Percentiles rank a stretch among this genome's conserved stretches.
Conservation (phyloP, 148 eudicot species). For the Rhododendron mucronatum region DNA sequence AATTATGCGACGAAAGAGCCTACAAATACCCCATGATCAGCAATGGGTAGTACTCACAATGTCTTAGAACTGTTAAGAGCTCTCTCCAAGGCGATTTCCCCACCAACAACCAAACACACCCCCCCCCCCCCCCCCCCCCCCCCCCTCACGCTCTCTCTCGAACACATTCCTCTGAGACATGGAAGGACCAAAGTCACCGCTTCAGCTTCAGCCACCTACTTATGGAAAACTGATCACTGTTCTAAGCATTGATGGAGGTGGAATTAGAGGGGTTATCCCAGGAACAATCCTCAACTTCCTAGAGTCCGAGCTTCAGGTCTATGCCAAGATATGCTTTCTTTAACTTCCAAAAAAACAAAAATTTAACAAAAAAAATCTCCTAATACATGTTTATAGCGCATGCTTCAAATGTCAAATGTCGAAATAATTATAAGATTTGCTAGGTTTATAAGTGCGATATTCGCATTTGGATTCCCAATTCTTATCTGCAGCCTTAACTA, state of each 20-base stretch:
- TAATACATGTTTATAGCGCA: no score
- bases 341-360: background rate
- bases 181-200: background rate
- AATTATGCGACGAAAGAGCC: no score
- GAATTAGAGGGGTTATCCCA: slow-evolving; percentile 22
- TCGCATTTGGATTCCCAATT: background rate
- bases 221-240: slow-evolving; percentile 17
- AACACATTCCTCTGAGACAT: background rate
- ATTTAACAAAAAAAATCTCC: no score
- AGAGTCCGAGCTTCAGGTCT: slow-evolving; percentile 21
- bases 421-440: background rate
- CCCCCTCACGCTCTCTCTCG: no score
- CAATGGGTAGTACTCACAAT: no score
- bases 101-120: no score
- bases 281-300: slow-evolving; percentile 13
- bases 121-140: no score
- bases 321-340: background rate
- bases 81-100: no score
- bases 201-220: slow-evolving; percentile 16
- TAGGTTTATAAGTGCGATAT: background rate
- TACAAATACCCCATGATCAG: no score
- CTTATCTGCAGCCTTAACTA: background rate
- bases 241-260: slow-evolving; percentile 26
- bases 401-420: no score
- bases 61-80: no score